Conservation (phyloP, 2,329 filamentous ascomycete genomes). For the Alternaria arbusti region DNA sequence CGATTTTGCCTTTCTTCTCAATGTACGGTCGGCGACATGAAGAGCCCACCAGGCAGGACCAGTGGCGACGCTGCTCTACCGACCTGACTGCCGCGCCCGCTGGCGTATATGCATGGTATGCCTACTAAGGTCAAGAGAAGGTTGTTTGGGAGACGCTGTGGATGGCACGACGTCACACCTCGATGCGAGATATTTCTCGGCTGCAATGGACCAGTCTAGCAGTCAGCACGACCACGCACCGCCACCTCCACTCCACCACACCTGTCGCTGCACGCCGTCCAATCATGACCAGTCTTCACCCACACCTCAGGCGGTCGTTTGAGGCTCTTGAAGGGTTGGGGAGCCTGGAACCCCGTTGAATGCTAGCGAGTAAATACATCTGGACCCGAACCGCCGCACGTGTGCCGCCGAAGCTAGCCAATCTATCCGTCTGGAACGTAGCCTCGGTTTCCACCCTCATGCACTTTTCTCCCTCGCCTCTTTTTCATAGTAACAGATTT, state of each 20-base stretch:
- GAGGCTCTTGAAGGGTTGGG: neutral
- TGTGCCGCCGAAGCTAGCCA: constrained; percentile 9
- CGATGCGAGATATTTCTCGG: neutral
- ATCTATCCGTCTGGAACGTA: neutral
- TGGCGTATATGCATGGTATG: neutral
- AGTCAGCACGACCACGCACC: neutral
- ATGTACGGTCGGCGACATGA: neutral
- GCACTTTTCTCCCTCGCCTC: neutral
- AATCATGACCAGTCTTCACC: neutral
- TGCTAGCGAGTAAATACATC: neutral
- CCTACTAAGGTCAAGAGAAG: constrained; percentile 1
- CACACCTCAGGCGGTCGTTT: neutral
- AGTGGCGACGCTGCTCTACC: neutral
- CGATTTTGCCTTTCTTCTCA: neutral
- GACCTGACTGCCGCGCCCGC: neutral
- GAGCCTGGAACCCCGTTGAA: constrained; percentile 2
- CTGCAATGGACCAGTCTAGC: neutral
- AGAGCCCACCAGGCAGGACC: neutral
- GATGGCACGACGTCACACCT: neutral
- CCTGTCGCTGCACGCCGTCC: neutral
- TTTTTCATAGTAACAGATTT: neutral
- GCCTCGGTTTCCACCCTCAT: neutral
- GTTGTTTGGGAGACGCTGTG: neutral
- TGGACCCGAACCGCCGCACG: constrained; percentile 4
- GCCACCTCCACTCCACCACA: neutral